Evolutionary conservation across 768 basidiomycete species (phyloP), one percentile per base, ranked within the genome.

Genomic region (Calvatia gigantea): DNA sequence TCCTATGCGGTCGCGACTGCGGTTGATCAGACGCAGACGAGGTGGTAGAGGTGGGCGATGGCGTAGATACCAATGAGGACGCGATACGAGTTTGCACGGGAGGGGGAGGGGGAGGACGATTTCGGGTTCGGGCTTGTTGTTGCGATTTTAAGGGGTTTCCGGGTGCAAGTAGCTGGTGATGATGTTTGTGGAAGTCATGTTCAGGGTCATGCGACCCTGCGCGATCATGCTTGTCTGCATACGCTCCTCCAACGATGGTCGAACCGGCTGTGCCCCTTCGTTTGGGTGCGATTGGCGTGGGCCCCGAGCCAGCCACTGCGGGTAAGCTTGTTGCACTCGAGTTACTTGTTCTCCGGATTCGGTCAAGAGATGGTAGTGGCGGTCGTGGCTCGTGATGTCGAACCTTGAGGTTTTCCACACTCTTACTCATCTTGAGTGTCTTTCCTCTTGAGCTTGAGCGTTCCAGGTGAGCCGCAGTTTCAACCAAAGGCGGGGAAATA

Each of bases 381-480:
- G 63, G 65, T 45, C 65, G 69, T 17, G 61, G 60, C 38, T 66
- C 41, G 38, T 63, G 65, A 31, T 58, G 52, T 28, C 62, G 61
- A 4, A 56, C 64, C 51, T 77, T 75, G 19, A 88, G 54, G 58
- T 82, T 75, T 65, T 90, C 87, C 29, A 78, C 81, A 61, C 89
- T 91, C 60, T 82, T 82, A 67, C 82, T 85, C 29, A 78, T 67
- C 66, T 88, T 89, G 54, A 86, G 58, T 48, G 60, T 67, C 62
- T 62, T 62, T 21, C 62, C 69, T 57, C 75, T 83, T 38, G 54
- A 60, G 44, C 74, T 78, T 14, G 74, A 72, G 25, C 64, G 65
- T 27, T 72, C 65, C 4, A 73, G 67, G 29, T 69, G 67, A 42
- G 75, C 68, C n/a, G 69, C 60, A 21, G 69, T 65, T 2, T 72